phyloP scores from a whole-genome alignment of 352 stramenopile genomes.

The Aphanomyces astaci region DNA sequence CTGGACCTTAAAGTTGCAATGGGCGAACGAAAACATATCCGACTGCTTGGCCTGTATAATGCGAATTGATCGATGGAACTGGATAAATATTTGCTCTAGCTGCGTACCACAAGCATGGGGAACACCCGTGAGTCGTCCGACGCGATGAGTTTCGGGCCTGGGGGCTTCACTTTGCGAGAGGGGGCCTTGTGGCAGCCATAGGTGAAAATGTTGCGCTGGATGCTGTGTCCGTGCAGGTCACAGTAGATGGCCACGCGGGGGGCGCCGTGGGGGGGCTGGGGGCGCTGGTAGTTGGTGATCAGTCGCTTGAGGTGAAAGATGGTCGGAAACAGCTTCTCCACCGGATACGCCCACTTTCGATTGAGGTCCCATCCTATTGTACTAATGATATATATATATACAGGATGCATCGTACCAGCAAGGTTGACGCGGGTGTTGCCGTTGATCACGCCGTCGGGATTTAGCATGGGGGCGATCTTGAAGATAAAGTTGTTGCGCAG shows the following conservation, averaged over 20 bases:
- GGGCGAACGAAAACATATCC: slow-evolving; percentile 66
- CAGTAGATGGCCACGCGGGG: slow-evolving; percentile 73
- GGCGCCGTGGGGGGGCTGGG: slow-evolving; percentile 17
- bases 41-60: slow-evolving; percentile 38
- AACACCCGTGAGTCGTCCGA: slow-evolving; percentile 66
- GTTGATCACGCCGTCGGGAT: slow-evolving; percentile 87
- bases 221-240: slow-evolving; percentile 74
- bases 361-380: slow-evolving; percentile 59
- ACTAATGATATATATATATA: neutral
- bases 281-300: slow-evolving; percentile 48
- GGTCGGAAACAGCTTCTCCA: slow-evolving; percentile 75
- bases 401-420: slow-evolving; percentile 32
- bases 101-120: slow-evolving; percentile 51
- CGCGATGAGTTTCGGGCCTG: slow-evolving; percentile 4
- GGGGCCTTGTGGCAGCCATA: slow-evolving; percentile 68
- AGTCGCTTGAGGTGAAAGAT: slow-evolving; percentile 72
- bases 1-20: slow-evolving; percentile 86
- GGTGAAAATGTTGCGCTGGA: slow-evolving; percentile 81
- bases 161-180: neutral
- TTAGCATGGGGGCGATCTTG: slow-evolving; percentile 90
- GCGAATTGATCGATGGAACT: neutral
- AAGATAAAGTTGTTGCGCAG: slow-evolving; percentile 81
- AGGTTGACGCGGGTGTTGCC: slow-evolving; percentile 87
- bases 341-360: slow-evolving; percentile 64
- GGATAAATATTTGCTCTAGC: too few relatives aligned